Evolutionary conservation across 139 green algal genomes (phyloP).

Genomic region (Tetraselmis chui): DNA sequence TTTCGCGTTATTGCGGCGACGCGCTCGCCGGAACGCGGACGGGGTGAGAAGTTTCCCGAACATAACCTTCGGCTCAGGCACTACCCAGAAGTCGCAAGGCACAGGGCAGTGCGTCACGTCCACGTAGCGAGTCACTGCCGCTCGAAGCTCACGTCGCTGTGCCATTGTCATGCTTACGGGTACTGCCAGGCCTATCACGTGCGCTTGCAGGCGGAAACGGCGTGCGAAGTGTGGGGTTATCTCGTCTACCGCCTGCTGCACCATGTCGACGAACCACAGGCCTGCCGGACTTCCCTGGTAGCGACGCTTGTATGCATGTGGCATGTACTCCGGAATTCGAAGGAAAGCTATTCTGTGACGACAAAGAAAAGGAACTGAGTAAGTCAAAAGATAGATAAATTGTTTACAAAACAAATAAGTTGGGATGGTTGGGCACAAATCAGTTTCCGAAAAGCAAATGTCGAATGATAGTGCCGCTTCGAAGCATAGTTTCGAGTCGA

Average conservation of each 20-base stretch:
- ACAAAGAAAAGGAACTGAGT: too few species aligned
- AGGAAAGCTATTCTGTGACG: neutral
- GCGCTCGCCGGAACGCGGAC: neutral
- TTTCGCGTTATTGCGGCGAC: too few species aligned
- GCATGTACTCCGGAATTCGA: neutral
- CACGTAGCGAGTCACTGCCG: neutral
- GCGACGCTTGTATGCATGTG: neutral
- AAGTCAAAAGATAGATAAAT: too few species aligned
- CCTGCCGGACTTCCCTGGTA: too few species aligned
- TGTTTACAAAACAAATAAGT: too few species aligned
- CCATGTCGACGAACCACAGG: neutral
- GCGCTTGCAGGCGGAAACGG: neutral
- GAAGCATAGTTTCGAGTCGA: too few species aligned
- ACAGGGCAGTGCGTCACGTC: neutral
- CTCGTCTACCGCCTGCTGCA: neutral
- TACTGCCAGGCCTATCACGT: neutral
- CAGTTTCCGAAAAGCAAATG: too few species aligned
- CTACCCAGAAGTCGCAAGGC: neutral
- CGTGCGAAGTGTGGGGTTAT: neutral
- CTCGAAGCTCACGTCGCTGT: neutral
- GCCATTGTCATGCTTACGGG: neutral
- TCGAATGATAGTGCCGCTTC: too few species aligned
- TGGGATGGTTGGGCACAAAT: too few species aligned
- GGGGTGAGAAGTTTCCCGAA: neutral
- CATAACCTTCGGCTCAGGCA: neutral